Percentiles rank a stretch among this genome's conserved stretches.
Evolutionary conservation across 1,139 yeast species (phyloP).

Genomic region (Sugiyamaella neomexicana): DNA sequence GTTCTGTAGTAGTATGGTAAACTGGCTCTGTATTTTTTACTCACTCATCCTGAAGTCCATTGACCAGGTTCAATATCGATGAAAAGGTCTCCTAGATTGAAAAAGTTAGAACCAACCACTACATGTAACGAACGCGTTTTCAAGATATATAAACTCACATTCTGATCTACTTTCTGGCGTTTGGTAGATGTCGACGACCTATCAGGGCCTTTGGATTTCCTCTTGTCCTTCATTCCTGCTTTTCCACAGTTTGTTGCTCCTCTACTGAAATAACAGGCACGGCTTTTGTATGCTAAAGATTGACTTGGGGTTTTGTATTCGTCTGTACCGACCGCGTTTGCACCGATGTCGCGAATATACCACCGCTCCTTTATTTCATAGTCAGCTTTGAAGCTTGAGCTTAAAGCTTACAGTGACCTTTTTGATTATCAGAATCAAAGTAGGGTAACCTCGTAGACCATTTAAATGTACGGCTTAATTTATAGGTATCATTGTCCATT

Average conservation of each 20-base stretch:
- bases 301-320: background rate
- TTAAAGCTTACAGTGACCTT: too few relatives aligned
- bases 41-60: slow-evolving; percentile 21
- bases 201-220: slow-evolving; percentile 10
- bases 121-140: background rate
- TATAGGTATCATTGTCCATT: too few relatives aligned
- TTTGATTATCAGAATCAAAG: too few relatives aligned
- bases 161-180: slow-evolving; percentile 10
- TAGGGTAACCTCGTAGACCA: too few relatives aligned
- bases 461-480: too few relatives aligned
- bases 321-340: background rate
- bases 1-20: background rate
- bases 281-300: background rate
- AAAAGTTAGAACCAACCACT: background rate
- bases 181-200: slow-evolving; percentile 1
- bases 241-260: background rate
- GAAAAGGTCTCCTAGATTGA: background rate
- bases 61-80: slow-evolving; percentile 14
- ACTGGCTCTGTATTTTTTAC: slow-evolving; percentile 6
- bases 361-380: background rate
- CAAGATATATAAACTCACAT: slow-evolving; percentile 1
- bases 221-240: slow-evolving; percentile 10
- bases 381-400: background rate
- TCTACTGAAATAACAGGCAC: background rate
- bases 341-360: background rate